phyloP scores from a whole-genome alignment of 2,329 filamentous ascomycete species.

The Aspergillus sp. region DNA sequence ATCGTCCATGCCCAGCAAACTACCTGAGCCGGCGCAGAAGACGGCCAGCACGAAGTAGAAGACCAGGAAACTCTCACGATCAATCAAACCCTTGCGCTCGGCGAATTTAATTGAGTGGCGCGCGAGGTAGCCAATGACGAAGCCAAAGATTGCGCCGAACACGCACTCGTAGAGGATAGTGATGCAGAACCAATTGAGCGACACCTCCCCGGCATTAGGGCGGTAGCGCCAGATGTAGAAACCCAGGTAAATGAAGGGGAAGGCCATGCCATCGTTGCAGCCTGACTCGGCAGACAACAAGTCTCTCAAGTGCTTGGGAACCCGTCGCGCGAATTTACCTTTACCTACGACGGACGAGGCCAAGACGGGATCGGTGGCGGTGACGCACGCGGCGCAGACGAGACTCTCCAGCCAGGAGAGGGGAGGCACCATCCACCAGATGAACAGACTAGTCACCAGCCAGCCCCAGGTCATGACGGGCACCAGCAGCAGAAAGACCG shows the following conservation, averaged over 20 bases:
- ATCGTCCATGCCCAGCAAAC: constrained; percentile 88
- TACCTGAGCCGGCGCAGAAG: constrained; percentile 92
- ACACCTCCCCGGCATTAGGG: constrained; percentile 66
- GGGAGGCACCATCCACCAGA: constrained; percentile 83
- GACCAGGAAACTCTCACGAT: constrained; percentile 94
- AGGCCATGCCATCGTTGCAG: constrained; percentile 99
- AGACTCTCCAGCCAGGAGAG: constrained; percentile 89
- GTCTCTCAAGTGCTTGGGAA: constrained; percentile 96
- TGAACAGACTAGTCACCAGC: constrained; percentile 80
- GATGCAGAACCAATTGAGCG: constrained; percentile 83
- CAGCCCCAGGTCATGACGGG: constrained; percentile 97
- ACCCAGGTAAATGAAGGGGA: constrained; percentile 92
- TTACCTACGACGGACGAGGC: constrained; percentile 98
- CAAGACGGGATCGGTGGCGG: constrained; percentile 93
- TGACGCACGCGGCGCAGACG: constrained; percentile 86
- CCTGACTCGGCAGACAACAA: constrained; percentile 93
- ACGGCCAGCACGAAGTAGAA: constrained; percentile 98
- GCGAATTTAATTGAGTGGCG: constrained; percentile 87
- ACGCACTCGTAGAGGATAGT: constrained; percentile 95
- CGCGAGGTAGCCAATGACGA: constrained; percentile 82
- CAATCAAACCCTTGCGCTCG: constrained; percentile 81
- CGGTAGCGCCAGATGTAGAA: constrained; percentile 86
- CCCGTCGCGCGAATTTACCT: constrained; percentile 96
- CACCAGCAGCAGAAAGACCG: constrained; percentile 81
- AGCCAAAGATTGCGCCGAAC: constrained; percentile 87